Conservation (phyloP, 768 basidiomycete genomes). For the Lentinula aciculospora region DNA sequence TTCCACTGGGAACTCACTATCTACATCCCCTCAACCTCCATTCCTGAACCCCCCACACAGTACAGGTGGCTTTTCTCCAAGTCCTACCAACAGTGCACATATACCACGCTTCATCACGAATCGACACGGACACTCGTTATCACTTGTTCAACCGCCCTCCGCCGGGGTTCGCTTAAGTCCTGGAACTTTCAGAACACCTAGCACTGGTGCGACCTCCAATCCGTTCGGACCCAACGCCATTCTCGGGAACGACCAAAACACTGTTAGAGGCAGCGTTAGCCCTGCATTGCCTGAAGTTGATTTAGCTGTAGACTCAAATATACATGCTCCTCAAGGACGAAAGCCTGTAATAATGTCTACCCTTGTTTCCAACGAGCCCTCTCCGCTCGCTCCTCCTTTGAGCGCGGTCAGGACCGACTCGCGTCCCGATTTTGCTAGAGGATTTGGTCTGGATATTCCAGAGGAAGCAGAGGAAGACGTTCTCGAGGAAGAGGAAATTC, state of each 20-base stretch:
- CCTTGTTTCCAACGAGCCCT: neutral
- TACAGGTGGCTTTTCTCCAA: conserved; percentile 15
- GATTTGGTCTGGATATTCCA: conserved; percentile 77
- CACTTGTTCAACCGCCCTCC: conserved; percentile 56
- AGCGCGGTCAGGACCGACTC: conserved; percentile 41
- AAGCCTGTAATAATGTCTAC: conserved; percentile 39
- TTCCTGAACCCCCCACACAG: conserved; percentile 47
- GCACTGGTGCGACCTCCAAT: conserved; percentile 43
- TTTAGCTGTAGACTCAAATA: conserved; percentile 17
- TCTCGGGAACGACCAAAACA: conserved; percentile 42
- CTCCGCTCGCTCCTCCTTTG: conserved; percentile 35
- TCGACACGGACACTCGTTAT: conserved; percentile 70
- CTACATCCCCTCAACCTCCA: conserved; percentile 61
- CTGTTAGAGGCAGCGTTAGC: neutral
- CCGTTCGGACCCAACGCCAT: conserved; percentile 59
- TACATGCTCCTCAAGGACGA: conserved; percentile 53
- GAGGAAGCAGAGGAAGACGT: conserved; percentile 54
- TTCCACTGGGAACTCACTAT: conserved; percentile 44
- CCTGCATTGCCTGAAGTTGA: conserved; percentile 15
- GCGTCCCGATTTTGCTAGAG: conserved; percentile 68
- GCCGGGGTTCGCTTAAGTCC: conserved; percentile 27
- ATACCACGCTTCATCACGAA: conserved; percentile 35
- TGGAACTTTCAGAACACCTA: conserved; percentile 23
- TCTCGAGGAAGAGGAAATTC: conserved; percentile 29
- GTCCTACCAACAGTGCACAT: conserved; percentile 8